Evolutionary conservation across 305 asterid genomes (phyloP).

Genomic region (Euphrasia arctica): DNA sequence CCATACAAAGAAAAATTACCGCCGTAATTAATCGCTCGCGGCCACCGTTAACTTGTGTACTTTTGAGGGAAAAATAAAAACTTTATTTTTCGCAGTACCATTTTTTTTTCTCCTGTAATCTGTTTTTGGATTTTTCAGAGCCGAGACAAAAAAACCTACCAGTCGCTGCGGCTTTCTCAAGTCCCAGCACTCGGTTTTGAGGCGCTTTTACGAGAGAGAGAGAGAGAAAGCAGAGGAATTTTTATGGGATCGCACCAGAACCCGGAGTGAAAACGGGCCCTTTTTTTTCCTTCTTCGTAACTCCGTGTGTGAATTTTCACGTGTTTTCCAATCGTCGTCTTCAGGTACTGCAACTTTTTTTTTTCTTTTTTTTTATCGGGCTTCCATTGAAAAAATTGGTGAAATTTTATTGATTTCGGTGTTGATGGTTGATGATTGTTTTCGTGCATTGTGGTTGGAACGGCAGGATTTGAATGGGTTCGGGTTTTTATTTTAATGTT

Average conservation of each 20-base stretch:
- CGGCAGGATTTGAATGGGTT: constrained; percentile 8
- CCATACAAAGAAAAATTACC: constrained; percentile 6
- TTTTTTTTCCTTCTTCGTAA: background rate
- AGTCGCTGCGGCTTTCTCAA: constrained; percentile 58
- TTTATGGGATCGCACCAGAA: constrained; percentile 57
- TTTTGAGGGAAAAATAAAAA: background rate
- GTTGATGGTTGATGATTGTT: background rate
- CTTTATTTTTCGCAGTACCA: too few species aligned
- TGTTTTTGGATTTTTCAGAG: constrained; percentile 32
- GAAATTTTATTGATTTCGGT: background rate
- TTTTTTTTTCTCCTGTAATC: constrained; percentile 20
- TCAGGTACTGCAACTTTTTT: constrained; percentile 32
- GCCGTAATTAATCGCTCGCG: constrained; percentile 27
- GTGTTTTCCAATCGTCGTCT: constrained; percentile 25
- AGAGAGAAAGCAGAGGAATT: constrained; percentile 16
- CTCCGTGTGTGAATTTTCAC: background rate
- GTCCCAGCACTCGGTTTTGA: constrained; percentile 30
- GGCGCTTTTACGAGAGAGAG: constrained; percentile 20
- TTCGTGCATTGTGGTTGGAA: constrained; percentile 16
- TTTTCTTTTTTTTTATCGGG: background rate
- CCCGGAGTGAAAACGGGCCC: constrained; percentile 30
- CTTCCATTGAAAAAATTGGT: background rate
- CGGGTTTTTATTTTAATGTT: constrained; percentile 1
- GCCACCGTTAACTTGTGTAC: constrained; percentile 22
- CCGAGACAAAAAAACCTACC: constrained; percentile 41